Evolutionary conservation across 2,329 filamentous ascomycete genomes (phyloP), one percentile per base, ranked within the genome.

Genomic region (Lasiodiplodia theobromae): DNA sequence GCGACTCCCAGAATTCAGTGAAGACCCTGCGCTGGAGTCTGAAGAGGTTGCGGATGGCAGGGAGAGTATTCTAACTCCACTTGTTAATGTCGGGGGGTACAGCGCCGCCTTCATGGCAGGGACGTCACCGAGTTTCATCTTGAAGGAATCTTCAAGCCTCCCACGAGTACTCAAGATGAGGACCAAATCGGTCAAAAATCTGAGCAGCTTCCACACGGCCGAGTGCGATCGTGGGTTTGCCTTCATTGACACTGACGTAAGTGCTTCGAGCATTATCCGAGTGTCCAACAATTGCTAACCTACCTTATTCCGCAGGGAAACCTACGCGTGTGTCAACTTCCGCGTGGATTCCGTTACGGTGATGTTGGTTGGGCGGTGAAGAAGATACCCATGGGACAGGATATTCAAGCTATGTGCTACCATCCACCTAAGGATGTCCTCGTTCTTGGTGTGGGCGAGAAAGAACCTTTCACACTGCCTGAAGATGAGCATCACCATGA

Each of bases 401-500:
- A 96, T 69, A 84, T 94, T 12, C 86, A 91, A 70, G 87, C 89
- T 2, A 81, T 98, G 18, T 86, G 91, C 0, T 97, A 94, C 75
- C 94, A 97, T 75, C 83, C 89, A 2, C 87, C 89, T 0, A 91
- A 91, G 52, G 88, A 89, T 25, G 88, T 91, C 0, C 97, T 97
- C 75, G 88, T 93, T 2, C 82, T 95, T 18, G 92, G 89, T 4
- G 94, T 92, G 68, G 91, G 89, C 70, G 83, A 84, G 8, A 76
- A 80, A 31, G 88, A 90, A 60, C 88, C 89, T 3, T 98, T 97
- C 76, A 91, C 93, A 77, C 86, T 97, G 25, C 93, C 93, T 1
- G 92, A 92, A 66, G 93, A 97, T 72, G 94, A 97, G 69, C 89
- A 93, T 71, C 92, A 96, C 71, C 85, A 87, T 44, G 92, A 96